Evolutionary conservation across 208 protist genomes (phyloP), one percentile per base, ranked within the genome.

Genomic region (Zelonia costaricensis): DNA sequence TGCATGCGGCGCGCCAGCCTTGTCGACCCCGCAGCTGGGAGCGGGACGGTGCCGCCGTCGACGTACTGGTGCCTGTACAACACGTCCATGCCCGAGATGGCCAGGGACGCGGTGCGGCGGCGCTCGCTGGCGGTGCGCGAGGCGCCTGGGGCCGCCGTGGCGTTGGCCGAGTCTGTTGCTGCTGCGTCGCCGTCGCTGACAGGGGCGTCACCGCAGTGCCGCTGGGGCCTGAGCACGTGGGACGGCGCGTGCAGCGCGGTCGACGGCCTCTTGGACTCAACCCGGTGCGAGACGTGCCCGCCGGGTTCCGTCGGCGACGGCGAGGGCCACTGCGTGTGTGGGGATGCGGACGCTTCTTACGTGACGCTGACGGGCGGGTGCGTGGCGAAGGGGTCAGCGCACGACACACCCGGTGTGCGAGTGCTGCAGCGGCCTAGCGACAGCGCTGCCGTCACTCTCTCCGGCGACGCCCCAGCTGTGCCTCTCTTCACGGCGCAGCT

Each of bases 291-390:
- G 30, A 18, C 20, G 25, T 75, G 69, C 39, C 69, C 69, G 12
- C 46, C 69, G 2, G 69, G 59, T 1, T 69, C 69, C 9, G 54
- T 68, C 13, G 60, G 60, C 10, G 62, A 66, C 35, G 56, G 60
- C 27, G 69, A 75, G 42, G 69, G 69, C 5, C 42, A 75, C 59
- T 75, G 69, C 69, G 69, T 62, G 27, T 75, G 69, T 54, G 60
- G 60, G 40, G 47, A 75, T 42, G 44, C 54, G 48, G 59, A 28
- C 6, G 33, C 27, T 38, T 39, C 43, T 39, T 75, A 75, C 53
- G 25, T 36, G 7, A 62, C 58, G 49, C 45, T 62, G 47, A 68
- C 60, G 48, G 48, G 36, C 20, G 69, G 69, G 4, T 75, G 69
- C 28, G 13, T 62, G 30, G 15, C 18, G 43, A 62, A 63, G 38